Evolutionary conservation across 164 flowering plant species (phyloP).

Genomic region (Tetrastigma voinierianum): DNA sequence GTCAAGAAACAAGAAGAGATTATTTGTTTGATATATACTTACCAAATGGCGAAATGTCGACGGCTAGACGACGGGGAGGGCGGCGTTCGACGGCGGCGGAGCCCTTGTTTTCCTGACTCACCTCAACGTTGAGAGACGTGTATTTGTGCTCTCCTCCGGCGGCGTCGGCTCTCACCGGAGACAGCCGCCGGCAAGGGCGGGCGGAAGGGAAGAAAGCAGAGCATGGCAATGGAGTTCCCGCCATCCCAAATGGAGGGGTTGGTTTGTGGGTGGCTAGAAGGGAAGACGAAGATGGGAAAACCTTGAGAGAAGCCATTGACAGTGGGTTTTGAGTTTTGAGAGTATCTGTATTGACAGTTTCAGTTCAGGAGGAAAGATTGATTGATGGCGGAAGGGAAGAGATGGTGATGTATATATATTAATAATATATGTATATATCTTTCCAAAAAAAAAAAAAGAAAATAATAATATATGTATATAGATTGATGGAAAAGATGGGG

Average conservation of each 20-base stretch:
- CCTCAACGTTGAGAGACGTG: slow-evolving; percentile 38
- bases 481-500: neutral
- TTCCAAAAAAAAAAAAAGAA: too few species aligned
- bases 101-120: slow-evolving; percentile 20
- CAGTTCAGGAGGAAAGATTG: neutral
- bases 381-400: neutral
- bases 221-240: slow-evolving; percentile 5
- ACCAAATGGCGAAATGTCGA: slow-evolving; percentile 70
- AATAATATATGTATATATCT: too few species aligned
- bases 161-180: slow-evolving; percentile 26
- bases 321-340: too few species aligned
- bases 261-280: slow-evolving; percentile 12
- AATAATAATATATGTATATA: neutral
- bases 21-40: slow-evolving; percentile 11
- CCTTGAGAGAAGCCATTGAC: slow-evolving; percentile 7
- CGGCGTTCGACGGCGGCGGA: slow-evolving; percentile 33
- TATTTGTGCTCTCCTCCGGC: slow-evolving; percentile 31
- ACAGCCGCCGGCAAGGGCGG: slow-evolving; percentile 2
- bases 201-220: slow-evolving; percentile 23
- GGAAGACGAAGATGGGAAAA: slow-evolving; percentile 11
- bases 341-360: too few species aligned
- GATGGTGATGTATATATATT: too few species aligned
- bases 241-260: neutral
- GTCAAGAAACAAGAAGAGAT: neutral
- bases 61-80: slow-evolving; percentile 45